A percentile compares a stretch with the other conserved stretches of the same genome.
Conservation (phyloP, 768 basidiomycete species). For the Rhizopogon vesiculosus region DNA sequence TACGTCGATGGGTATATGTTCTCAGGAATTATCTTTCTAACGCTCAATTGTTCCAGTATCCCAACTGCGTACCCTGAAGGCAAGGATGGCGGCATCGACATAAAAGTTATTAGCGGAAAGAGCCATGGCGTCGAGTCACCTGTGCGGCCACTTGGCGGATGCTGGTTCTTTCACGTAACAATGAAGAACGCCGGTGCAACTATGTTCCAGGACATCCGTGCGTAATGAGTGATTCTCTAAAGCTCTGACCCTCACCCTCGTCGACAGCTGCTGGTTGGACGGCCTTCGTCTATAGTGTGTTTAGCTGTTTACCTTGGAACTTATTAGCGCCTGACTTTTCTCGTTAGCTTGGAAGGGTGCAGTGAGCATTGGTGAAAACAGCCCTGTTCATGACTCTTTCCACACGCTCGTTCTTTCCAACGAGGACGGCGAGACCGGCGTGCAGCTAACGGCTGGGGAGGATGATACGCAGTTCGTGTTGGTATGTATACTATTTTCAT, state of each 20-base stretch:
- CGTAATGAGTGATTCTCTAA: constrained; percentile 19
- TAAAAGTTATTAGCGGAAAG: constrained; percentile 88
- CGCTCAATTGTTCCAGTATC: constrained; percentile 39
- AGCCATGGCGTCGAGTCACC: constrained; percentile 85
- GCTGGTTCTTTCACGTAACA: constrained; percentile 85
- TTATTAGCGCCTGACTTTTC: constrained; percentile 2
- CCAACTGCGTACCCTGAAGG: constrained; percentile 73
- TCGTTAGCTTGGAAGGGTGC: constrained; percentile 41
- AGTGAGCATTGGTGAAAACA: constrained; percentile 53
- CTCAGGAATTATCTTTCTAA: background rate
- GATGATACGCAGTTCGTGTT: constrained; percentile 73
- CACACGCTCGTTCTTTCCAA: constrained; percentile 83
- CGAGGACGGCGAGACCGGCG: constrained; percentile 56
- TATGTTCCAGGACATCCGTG: constrained; percentile 83
- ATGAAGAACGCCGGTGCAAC: constrained; percentile 53
- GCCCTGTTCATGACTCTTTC: constrained; percentile 47
- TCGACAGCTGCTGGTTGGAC: constrained; percentile 80
- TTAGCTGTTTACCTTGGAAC: background rate
- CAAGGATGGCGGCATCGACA: constrained; percentile 55
- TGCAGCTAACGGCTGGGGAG: constrained; percentile 52
- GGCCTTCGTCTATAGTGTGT: constrained; percentile 76
- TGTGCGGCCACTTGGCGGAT: constrained; percentile 87
- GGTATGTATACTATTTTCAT: constrained; percentile 33
- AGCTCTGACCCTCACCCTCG: background rate
- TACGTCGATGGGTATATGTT: constrained; percentile 24